Percentiles rank a stretch among this genome's conserved stretches.
These are phyloP conservation scores for Teratosphaeria pseudoeucalypti DNA, from an alignment of 2,329 filamentous ascomycete species.

Conservation along the genomic window DNA sequence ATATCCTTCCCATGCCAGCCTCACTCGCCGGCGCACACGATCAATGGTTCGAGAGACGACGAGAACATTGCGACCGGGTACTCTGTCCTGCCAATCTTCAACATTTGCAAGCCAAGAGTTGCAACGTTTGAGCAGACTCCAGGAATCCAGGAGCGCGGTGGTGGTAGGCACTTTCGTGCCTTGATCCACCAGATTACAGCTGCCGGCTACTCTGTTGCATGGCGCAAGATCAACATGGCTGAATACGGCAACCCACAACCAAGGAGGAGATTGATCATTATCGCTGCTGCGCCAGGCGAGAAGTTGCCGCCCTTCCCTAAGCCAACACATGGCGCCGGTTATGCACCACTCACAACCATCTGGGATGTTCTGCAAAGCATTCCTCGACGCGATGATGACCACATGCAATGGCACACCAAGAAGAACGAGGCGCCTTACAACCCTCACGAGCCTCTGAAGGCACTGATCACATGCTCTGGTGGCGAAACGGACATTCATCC, in stretches of 20 bases:
- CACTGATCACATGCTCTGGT: constrained; percentile 53
- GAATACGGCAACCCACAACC: constrained; percentile 42
- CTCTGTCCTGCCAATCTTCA: constrained; percentile 21
- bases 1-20: constrained; percentile 69
- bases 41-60: constrained; percentile 48
- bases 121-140: constrained; percentile 73
- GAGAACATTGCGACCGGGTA: constrained; percentile 52
- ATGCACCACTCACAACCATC: constrained; percentile 33
- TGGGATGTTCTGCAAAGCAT: constrained; percentile 29
- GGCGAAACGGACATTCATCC: constrained; percentile 57
- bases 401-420: constrained; percentile 4
- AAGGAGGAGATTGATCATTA: constrained; percentile 40
- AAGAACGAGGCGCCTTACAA: constrained; percentile 31
- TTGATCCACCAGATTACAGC: constrained; percentile 56
- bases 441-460: constrained; percentile 37
- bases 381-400: neutral
- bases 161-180: constrained; percentile 43
- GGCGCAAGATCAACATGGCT: constrained; percentile 47
- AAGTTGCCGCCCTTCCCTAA: constrained; percentile 54
- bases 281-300: constrained; percentile 58
- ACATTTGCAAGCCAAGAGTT: constrained; percentile 40
- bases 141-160: constrained; percentile 44
- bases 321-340: constrained; percentile 18
- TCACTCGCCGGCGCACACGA: constrained; percentile 63
- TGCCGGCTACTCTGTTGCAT: constrained; percentile 58